A percentile compares a stretch with the other conserved stretches of the same genome.
phyloP scores from a whole-genome alignment of 2,329 filamentous ascomycete genomes.

The Phialocephala subalpina region DNA sequence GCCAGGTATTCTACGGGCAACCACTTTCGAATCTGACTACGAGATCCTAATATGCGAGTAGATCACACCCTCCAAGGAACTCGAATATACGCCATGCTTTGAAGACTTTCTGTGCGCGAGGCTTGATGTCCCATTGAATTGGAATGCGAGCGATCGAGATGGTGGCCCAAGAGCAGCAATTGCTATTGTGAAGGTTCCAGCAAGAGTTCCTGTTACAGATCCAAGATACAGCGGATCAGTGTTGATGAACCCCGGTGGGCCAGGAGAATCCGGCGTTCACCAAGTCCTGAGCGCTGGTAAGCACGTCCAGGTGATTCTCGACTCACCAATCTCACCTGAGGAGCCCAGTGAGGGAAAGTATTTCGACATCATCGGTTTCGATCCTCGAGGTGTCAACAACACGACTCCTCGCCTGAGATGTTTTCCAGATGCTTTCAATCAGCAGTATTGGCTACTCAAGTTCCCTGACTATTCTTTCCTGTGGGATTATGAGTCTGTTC shows the following conservation, averaged over 20 bases:
- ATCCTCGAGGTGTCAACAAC: constrained; percentile 51
- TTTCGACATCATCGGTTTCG: constrained; percentile 51
- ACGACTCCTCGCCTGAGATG: constrained; percentile 44
- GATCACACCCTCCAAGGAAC: constrained; percentile 26
- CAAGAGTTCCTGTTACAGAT: constrained; percentile 47
- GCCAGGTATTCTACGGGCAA: background rate
- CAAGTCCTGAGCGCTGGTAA: constrained; percentile 39
- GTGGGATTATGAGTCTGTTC: constrained; percentile 21
- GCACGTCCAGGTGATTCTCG: constrained; percentile 42
- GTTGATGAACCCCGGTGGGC: constrained; percentile 51
- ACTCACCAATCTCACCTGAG: constrained; percentile 23
- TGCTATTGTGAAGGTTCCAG: constrained; percentile 50
- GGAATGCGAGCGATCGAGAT: constrained; percentile 41
- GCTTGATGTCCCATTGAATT: constrained; percentile 52
- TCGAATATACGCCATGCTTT: constrained; percentile 47
- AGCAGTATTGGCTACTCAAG: constrained; percentile 30
- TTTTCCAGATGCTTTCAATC: constrained; percentile 41
- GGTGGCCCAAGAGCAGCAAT: constrained; percentile 42
- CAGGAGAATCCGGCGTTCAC: constrained; percentile 47
- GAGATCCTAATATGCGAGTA: constrained; percentile 7
- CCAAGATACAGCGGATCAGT: constrained; percentile 48
- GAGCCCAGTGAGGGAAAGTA: constrained; percentile 33
- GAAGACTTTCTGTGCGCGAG: constrained; percentile 49
- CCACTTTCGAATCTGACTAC: background rate
- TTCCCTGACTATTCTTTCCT: constrained; percentile 32